Evolutionary conservation across 768 basidiomycete genomes (phyloP).

Genomic region (Kwoniella sp.): DNA sequence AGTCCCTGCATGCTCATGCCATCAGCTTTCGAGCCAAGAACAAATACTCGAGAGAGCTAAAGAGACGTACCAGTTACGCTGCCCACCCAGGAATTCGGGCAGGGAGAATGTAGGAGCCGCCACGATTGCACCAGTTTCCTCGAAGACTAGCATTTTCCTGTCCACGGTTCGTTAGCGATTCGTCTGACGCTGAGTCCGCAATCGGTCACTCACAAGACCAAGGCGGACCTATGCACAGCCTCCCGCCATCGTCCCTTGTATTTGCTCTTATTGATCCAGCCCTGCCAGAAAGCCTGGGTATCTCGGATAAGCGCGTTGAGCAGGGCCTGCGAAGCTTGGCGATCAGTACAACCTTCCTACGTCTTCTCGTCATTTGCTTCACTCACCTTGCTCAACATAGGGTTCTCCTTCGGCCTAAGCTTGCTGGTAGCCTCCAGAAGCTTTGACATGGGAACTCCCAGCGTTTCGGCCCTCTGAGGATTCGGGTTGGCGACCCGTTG

Average conservation of each 20-base stretch:
- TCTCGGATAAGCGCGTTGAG: constrained; percentile 58
- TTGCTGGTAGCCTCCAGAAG: constrained; percentile 61
- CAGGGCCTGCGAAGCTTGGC: constrained; percentile 25
- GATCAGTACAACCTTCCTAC: not conserved
- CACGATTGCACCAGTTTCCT: constrained; percentile 89
- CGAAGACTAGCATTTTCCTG: constrained; percentile 82
- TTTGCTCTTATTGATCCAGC: constrained; percentile 84
- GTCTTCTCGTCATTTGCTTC: not conserved
- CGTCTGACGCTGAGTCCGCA: not conserved
- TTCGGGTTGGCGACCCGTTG: constrained; percentile 56
- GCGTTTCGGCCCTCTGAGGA: constrained; percentile 57
- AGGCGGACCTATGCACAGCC: constrained; percentile 84
- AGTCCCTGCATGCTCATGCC: constrained; percentile 39
- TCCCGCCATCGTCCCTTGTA: constrained; percentile 96
- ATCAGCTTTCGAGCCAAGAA: not conserved
- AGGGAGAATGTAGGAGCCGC: constrained; percentile 94
- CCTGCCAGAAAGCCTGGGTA: constrained; percentile 81
- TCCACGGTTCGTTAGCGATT: not conserved
- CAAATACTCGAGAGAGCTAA: not conserved
- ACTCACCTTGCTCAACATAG: constrained; percentile 67
- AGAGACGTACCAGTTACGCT: constrained; percentile 73
- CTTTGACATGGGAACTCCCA: constrained; percentile 62
- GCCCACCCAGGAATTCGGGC: constrained; percentile 88
- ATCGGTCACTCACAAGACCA: constrained; percentile 65
- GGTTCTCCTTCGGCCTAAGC: constrained; percentile 67